A percentile compares a stretch with the other conserved stretches of the same genome.
These are phyloP conservation scores for Infundibulicybe gibba DNA, from an alignment of 768 basidiomycete species.

Conservation along the genomic window DNA sequence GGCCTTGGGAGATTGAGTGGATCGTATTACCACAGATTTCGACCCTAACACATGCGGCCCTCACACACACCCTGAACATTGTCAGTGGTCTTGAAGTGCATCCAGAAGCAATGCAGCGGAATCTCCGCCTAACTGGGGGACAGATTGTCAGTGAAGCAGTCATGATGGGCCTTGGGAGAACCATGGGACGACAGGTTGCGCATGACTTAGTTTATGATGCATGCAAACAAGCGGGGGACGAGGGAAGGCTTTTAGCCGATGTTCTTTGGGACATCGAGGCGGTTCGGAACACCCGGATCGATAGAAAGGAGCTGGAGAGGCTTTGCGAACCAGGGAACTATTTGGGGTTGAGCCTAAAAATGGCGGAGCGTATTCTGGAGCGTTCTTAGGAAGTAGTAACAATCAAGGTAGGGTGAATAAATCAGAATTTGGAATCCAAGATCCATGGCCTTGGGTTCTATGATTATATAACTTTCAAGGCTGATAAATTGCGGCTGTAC, in stretches of 20 bases:
- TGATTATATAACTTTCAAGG: too few relatives aligned
- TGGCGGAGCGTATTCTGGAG: conserved; percentile 18
- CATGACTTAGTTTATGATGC: conserved; percentile 42
- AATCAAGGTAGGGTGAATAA: conserved; percentile 3
- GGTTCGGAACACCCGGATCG: conserved; percentile 21
- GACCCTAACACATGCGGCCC: conserved; percentile 35
- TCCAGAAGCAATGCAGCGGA: conserved; percentile 33
- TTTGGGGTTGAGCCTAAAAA: conserved; percentile 30
- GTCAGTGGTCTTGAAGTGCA: conserved; percentile 37
- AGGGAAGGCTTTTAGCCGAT: conserved; percentile 26
- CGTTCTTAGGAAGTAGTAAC: not conserved
- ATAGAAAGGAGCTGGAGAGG: conserved; percentile 18
- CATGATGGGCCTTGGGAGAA: conserved; percentile 42
- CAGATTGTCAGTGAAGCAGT: conserved; percentile 41
- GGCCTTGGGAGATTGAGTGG: conserved; percentile 52
- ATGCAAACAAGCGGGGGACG: conserved; percentile 24
- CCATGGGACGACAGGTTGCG: conserved; percentile 39
- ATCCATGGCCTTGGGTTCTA: too few relatives aligned
- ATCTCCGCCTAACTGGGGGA: conserved; percentile 34
- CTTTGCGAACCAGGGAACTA: conserved; percentile 37
- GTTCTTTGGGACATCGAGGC: conserved; percentile 23
- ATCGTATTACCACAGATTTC: conserved; percentile 41
- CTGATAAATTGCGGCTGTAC: too few relatives aligned
- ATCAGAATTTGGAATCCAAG: not conserved
- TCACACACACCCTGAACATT: conserved; percentile 31